Conservation (phyloP, 495 filamentous ascomycete species). For the Hypoxylon intermedium region DNA sequence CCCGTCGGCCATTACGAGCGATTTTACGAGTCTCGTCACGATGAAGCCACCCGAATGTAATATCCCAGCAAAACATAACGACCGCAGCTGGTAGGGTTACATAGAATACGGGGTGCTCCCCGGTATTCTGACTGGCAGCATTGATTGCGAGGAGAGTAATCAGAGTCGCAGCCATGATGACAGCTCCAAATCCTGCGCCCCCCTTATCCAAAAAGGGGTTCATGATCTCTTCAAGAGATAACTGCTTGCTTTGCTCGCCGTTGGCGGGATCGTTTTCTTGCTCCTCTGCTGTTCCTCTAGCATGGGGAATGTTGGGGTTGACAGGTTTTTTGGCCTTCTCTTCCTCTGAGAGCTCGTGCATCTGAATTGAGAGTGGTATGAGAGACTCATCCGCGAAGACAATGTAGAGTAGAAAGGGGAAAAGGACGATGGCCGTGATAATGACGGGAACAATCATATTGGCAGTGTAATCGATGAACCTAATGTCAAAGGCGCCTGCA, state of each 20-base stretch:
- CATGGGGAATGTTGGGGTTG: slow-evolving; percentile 72
- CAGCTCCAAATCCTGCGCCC: slow-evolving; percentile 64
- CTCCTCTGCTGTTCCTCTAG: slow-evolving; percentile 61
- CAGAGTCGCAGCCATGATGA: slow-evolving; percentile 68
- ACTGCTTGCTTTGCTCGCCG: slow-evolving; percentile 56
- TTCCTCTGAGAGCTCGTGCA: slow-evolving; percentile 69
- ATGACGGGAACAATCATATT: slow-evolving; percentile 74
- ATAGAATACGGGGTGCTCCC: slow-evolving; percentile 62
- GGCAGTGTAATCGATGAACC: slow-evolving; percentile 70
- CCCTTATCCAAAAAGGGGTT: slow-evolving; percentile 71
- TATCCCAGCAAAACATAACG: slow-evolving; percentile 68
- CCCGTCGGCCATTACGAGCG: slow-evolving; percentile 59
- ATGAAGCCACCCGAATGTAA: slow-evolving; percentile 63
- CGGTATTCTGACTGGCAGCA: slow-evolving; percentile 54
- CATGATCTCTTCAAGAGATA: slow-evolving; percentile 72
- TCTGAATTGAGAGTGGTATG: slow-evolving; percentile 67
- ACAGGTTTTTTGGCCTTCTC: slow-evolving; percentile 60
- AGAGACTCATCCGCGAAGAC: slow-evolving; percentile 67
- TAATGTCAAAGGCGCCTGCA: slow-evolving; percentile 70
- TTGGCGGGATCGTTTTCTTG: slow-evolving; percentile 54
- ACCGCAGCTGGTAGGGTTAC: slow-evolving; percentile 68
- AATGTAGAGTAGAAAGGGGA: slow-evolving; percentile 69
- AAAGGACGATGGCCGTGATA: slow-evolving; percentile 66
- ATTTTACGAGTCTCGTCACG: slow-evolving; percentile 66
- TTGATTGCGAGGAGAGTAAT: slow-evolving; percentile 66